Evolutionary conservation across 352 stramenopile genomes (phyloP).

Genomic region (Pythium rhizo-oryzae): DNA sequence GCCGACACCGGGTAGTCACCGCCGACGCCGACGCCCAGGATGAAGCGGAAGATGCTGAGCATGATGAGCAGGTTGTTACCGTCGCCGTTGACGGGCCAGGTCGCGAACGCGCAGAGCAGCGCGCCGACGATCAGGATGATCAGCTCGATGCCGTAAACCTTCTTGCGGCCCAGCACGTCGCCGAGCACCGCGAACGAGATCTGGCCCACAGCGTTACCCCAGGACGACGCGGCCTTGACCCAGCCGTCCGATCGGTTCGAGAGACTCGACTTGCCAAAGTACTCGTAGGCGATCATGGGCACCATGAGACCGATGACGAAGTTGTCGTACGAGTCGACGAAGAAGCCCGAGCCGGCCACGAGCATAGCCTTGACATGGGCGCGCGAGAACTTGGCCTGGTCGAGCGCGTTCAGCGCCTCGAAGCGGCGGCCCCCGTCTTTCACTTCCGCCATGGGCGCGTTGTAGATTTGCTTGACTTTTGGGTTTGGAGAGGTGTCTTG

Average conservation of each 20-base stretch:
- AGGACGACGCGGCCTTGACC: constrained; percentile 38
- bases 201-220: constrained; percentile 40
- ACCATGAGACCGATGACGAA: constrained; percentile 44
- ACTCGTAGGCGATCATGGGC: constrained; percentile 49
- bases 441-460: constrained; percentile 5
- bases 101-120: constrained; percentile 23
- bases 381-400: constrained; percentile 54
- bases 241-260: constrained; percentile 39
- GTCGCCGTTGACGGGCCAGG: constrained; percentile 45
- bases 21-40: constrained; percentile 53
- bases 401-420: constrained; percentile 34
- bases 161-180: constrained; percentile 50
- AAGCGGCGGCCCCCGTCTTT: constrained; percentile 8
- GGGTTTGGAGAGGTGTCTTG: not conserved
- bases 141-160: constrained; percentile 52
- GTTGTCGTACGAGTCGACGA: constrained; percentile 63
- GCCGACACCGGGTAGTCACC: constrained; percentile 42
- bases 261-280: constrained; percentile 45
- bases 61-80: constrained; percentile 50
- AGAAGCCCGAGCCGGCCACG: constrained; percentile 53
- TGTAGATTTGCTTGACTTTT: not conserved
- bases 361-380: constrained; percentile 42
- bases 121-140: constrained; percentile 46
- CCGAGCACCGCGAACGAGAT: constrained; percentile 54
- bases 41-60: constrained; percentile 54